Evolutionary conservation across 441 rosid genomes (phyloP), one percentile per base, ranked within the genome.

Genomic region (Aquilaria agallochum): DNA sequence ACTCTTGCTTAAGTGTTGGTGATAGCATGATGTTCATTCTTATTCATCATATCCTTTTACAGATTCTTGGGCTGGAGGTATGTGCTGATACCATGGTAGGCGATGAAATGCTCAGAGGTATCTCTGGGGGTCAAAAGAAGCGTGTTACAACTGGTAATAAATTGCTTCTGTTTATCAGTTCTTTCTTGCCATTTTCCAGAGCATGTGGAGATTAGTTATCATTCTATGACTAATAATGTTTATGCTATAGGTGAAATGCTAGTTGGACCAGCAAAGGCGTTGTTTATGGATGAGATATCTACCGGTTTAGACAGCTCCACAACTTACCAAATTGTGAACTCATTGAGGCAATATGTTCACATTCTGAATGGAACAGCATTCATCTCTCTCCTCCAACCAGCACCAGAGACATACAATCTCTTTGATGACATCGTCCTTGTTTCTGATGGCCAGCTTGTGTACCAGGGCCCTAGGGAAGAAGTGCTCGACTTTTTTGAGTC

Each of bases 261-360:
- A 33, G 97, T 85, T 55, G 97, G 97, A 72, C 95, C 97, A 2
- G 80, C 90, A 6, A 80, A 62, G 4, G 95, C 83, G 52, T 59
- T 92, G 53, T 87, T 92, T 70, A 92, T 92, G 98, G 96, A 87
- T 34, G 95, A 92, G 81, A 92, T 92, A 77, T 92, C 98, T 0
- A 92, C 96, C 11, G 96, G 98, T 58, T 65, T 92, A 76, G 98
- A 92, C 66, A 89, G 96, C 68, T 92, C 98, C 5, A 92, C 98
- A 0, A 89, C 96, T 4, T 89, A 64, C 67, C 95, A 86, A 71
- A 89, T 92, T 20, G 91, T 89, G 67, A 89, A 89, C 67, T 84
- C 87, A 3, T 72, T 92, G 14, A 83, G 71, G 78, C 86, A 88
- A 67, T 68, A 59, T 11, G 73, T 86, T 64, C 98, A 90, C 59